Percentiles rank a stretch among this genome's conserved stretches.
Conservation (phyloP, 2,329 filamentous ascomycete species). For the Aspergillus sp. region DNA sequence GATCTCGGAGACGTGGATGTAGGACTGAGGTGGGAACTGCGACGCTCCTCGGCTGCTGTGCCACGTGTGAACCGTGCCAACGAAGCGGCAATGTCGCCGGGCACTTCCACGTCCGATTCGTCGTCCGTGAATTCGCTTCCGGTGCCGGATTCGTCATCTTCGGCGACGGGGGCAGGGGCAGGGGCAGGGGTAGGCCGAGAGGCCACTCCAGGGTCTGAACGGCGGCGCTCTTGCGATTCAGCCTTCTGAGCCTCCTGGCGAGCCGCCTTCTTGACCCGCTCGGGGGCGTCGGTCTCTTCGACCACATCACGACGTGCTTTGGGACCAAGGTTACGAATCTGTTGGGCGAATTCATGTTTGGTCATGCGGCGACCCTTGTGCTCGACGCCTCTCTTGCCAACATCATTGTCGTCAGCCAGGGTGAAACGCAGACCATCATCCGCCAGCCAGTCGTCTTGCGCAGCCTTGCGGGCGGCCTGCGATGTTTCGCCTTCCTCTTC, state of each 20-base stretch:
- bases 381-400: slow-evolving; percentile 36
- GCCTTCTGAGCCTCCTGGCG: slow-evolving; percentile 32
- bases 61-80: slow-evolving; percentile 39
- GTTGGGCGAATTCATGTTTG: slow-evolving; percentile 65
- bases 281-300: slow-evolving; percentile 45
- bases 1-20: slow-evolving; percentile 23
- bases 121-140: slow-evolving; percentile 28
- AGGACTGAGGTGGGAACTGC: slow-evolving; percentile 34
- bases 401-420: slow-evolving; percentile 50
- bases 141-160: slow-evolving; percentile 26
- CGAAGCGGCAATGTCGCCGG: slow-evolving; percentile 38
- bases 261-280: slow-evolving; percentile 42
- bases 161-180: slow-evolving; percentile 15
- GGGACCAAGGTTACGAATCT: slow-evolving; percentile 62
- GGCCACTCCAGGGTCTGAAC: slow-evolving; percentile 22
- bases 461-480: slow-evolving; percentile 28
- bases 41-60: slow-evolving; percentile 43
- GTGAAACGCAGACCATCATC: slow-evolving; percentile 63
- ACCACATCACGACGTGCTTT: slow-evolving; percentile 55
- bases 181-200: slow-evolving; percentile 10
- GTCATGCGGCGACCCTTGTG: slow-evolving; percentile 62
- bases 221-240: slow-evolving; percentile 27
- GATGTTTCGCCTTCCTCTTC: slow-evolving; percentile 37
- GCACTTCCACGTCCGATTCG: slow-evolving; percentile 26
- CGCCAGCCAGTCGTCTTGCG: slow-evolving; percentile 35